These are phyloP conservation scores for Arachnopeziza araneosa DNA, from an alignment of 2,329 filamentous ascomycete genomes.

Conservation along the genomic window DNA sequence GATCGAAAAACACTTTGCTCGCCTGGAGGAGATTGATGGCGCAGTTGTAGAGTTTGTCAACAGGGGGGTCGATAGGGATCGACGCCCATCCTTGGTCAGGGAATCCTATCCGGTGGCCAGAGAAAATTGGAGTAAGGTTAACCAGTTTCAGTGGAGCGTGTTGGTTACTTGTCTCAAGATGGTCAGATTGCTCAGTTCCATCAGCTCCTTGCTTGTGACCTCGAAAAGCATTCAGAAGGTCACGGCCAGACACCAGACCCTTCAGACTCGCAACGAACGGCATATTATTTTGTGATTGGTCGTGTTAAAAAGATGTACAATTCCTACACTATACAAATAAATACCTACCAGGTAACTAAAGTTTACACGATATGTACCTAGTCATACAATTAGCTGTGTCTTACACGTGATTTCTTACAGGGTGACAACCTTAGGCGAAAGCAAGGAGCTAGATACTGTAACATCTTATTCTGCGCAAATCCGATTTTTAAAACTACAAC, in stretches of 20 bases:
- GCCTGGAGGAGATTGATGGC: constrained; percentile 18
- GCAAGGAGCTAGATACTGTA: too few relatives aligned
- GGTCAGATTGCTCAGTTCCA: not conserved
- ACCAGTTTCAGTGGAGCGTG: constrained; percentile 10
- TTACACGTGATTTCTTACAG: too few relatives aligned
- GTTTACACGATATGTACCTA: too few relatives aligned
- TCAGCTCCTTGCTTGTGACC: not conserved
- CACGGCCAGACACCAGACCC: not conserved
- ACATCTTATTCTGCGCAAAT: too few relatives aligned
- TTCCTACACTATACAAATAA: too few relatives aligned
- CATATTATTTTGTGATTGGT: not conserved
- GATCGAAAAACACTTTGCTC: constrained; percentile 21
- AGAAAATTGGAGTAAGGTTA: constrained; percentile 13
- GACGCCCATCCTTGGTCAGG: constrained; percentile 24
- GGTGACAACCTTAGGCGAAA: too few relatives aligned
- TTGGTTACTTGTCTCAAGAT: not conserved
- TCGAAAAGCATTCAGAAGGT: not conserved
- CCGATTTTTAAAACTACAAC: too few relatives aligned
- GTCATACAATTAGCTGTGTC: too few relatives aligned
- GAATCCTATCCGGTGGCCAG: constrained; percentile 13
- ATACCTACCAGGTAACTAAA: too few relatives aligned
- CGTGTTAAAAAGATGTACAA: too few relatives aligned
- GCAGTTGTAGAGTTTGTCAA: constrained; percentile 8
- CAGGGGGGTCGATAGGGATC: constrained; percentile 9
- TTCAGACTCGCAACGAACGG: not conserved